Conservation (phyloP, 129 eudicot species). For the Arctium lappa region DNA sequence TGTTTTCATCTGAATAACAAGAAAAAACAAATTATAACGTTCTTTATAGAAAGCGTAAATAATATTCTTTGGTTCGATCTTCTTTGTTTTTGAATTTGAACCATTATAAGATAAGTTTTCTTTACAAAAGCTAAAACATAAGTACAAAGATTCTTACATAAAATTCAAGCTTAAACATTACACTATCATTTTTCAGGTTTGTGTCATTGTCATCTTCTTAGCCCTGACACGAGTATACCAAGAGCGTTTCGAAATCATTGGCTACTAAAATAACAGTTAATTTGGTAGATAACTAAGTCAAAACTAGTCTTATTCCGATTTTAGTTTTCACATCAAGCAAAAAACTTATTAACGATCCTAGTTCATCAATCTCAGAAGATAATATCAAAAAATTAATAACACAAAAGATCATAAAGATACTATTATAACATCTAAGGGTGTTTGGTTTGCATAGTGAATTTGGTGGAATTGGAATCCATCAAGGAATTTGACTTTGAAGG, state of each 20-base stretch:
- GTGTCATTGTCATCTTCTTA: neutral
- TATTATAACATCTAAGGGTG: too few species aligned
- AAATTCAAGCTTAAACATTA: constrained; percentile 18
- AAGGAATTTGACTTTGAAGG: too few species aligned
- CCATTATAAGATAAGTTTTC: constrained; percentile 17
- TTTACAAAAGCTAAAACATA: constrained; percentile 18
- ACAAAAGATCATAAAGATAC: neutral
- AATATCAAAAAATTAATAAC: too few species aligned
- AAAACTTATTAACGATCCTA: neutral
- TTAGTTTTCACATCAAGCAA: neutral
- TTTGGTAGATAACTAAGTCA: neutral
- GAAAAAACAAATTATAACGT: constrained; percentile 16
- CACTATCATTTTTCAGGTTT: neutral
- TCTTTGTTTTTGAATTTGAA: constrained; percentile 35
- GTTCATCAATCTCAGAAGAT: neutral
- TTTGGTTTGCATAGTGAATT: too few species aligned
- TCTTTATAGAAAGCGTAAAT: constrained; percentile 30
- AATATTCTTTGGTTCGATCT: constrained; percentile 38
- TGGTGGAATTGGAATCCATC: too few species aligned
- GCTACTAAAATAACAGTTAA: neutral
- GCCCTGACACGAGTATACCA: neutral
- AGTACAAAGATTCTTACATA: constrained; percentile 24
- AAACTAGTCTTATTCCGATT: too few species aligned
- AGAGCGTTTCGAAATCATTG: neutral
- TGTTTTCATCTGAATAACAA: constrained; percentile 15